Evolutionary conservation across 2,329 filamentous ascomycete species (phyloP), one percentile per base, ranked within the genome.

Genomic region (Pyrenochaeta sp.): DNA sequence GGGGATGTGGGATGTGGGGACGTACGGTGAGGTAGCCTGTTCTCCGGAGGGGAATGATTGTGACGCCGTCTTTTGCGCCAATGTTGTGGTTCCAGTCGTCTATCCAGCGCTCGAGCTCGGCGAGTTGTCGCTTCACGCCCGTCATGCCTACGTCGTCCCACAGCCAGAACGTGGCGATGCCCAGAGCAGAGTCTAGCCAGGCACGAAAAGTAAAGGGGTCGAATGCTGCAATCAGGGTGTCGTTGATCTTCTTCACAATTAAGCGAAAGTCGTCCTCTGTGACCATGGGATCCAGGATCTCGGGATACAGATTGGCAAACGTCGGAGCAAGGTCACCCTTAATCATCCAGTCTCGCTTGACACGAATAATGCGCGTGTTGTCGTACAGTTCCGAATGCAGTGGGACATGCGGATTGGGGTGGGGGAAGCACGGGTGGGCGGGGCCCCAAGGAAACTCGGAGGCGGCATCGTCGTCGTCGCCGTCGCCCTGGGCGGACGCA

Each of bases 251-350:
- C 46, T 91, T 85, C 41, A 99, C 84, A 20, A 97, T 75, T 8
- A 80, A 79, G 3, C 94, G 84, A 65, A 99, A 99, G 60, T 96
- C 90, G 46, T 87, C 86, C 69, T 99, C 94, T 1, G 84, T 81
- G 29, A 99, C 75, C 21, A 92, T 84, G 0, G 91, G 90, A 55
- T 96, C 92, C 6, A 99, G 78, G 44, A 99, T 96, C 67, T 99
- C 94, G 0, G 94, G 94, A 63, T 99, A 99, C 3, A 96, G 78
- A 61, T 97, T 96, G 11, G 90, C 94, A 67, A 95, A 97, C 0
- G 92, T 90, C 0, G 94, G 94, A 1, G 92, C 93, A 19, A 96
- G 76, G 70, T 99, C 94, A 23, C 93, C 94, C 48, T 86, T 83
- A 20, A 92, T 72, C 73, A 97, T 86, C 89, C 92, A 99, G 72